Conservation (phyloP, 257 asterid genomes). For the Nyctanthes arbortristis region DNA sequence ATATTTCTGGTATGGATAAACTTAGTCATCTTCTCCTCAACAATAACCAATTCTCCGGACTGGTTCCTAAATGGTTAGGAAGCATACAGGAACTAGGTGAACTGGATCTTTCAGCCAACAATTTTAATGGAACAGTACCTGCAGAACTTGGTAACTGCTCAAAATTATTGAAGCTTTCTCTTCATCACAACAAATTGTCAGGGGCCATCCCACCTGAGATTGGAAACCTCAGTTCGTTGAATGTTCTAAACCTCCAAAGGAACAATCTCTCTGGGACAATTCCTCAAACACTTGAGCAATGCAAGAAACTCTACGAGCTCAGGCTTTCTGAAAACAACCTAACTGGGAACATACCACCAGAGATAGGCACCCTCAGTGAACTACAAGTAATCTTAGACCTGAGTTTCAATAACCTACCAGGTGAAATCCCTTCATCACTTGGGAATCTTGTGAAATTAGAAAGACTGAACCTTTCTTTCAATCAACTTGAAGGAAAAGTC, state of each 20-base stretch:
- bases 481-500: constrained; percentile 54
- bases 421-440: constrained; percentile 69
- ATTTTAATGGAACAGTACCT: constrained; percentile 67
- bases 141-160: constrained; percentile 70
- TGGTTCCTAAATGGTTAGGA: constrained; percentile 76
- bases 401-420: constrained; percentile 63
- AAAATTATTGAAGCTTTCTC: constrained; percentile 58
- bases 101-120: constrained; percentile 71
- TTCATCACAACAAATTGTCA: constrained; percentile 53
- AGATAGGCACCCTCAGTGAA: constrained; percentile 65
- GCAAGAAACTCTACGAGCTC: constrained; percentile 80
- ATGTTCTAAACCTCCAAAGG: constrained; percentile 67
- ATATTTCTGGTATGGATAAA: constrained; percentile 46
- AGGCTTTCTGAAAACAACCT: constrained; percentile 70
- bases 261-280: constrained; percentile 71
- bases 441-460: constrained; percentile 74
- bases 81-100: constrained; percentile 67
- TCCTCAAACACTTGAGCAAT: constrained; percentile 66
- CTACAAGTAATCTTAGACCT: constrained; percentile 80
- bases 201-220: constrained; percentile 71
- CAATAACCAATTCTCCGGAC: constrained; percentile 55
- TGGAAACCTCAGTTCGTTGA: constrained; percentile 67
- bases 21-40: constrained; percentile 70
- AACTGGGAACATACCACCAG: constrained; percentile 62
- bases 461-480: constrained; percentile 71